These are phyloP conservation scores for Podosphaera leucotricha DNA, from an alignment of 2,329 filamentous ascomycete genomes.

Conservation along the genomic window DNA sequence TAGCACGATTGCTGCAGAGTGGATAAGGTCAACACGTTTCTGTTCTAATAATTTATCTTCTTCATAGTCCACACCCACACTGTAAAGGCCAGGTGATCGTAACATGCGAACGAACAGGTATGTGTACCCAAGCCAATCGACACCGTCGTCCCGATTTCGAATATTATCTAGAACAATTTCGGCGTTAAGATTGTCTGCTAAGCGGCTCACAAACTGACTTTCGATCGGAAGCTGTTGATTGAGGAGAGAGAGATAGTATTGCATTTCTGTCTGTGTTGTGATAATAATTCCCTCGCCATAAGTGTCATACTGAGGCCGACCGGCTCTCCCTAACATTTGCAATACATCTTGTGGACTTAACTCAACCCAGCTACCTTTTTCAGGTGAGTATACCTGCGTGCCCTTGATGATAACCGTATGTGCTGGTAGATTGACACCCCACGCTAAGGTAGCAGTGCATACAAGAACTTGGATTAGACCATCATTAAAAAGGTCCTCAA, in stretches of 20 bases:
- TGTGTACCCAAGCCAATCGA: constrained; percentile 98
- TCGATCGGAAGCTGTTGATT: constrained; percentile 97
- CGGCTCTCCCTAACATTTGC: constrained; percentile 95
- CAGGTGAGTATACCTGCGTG: constrained; percentile 90
- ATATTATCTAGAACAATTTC: constrained; percentile 91
- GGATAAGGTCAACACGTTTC: constrained; percentile 89
- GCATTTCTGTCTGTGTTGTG: constrained; percentile 80
- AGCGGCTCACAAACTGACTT: constrained; percentile 76
- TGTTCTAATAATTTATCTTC: constrained; percentile 81
- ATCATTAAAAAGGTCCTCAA: constrained; percentile 82
- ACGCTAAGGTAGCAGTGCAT: constrained; percentile 91
- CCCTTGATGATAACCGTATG: constrained; percentile 99
- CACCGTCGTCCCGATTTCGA: constrained; percentile 73
- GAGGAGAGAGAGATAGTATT: constrained; percentile 88
- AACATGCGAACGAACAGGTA: constrained; percentile 97
- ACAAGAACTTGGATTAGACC: constrained; percentile 87
- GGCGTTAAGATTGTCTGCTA: constrained; percentile 90
- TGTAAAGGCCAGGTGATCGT: constrained; percentile 79
- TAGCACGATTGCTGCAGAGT: constrained; percentile 71
- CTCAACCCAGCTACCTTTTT: constrained; percentile 97
- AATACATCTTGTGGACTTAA: constrained; percentile 91
- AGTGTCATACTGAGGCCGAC: constrained; percentile 87
- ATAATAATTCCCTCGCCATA: constrained; percentile 99
- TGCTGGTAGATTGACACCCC: constrained; percentile 95
- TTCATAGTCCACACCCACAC: constrained; percentile 87